Base-by-base conservation (phyloP, 2,329 filamentous ascomycete species). In the Sporothrix humicola region DNA sequence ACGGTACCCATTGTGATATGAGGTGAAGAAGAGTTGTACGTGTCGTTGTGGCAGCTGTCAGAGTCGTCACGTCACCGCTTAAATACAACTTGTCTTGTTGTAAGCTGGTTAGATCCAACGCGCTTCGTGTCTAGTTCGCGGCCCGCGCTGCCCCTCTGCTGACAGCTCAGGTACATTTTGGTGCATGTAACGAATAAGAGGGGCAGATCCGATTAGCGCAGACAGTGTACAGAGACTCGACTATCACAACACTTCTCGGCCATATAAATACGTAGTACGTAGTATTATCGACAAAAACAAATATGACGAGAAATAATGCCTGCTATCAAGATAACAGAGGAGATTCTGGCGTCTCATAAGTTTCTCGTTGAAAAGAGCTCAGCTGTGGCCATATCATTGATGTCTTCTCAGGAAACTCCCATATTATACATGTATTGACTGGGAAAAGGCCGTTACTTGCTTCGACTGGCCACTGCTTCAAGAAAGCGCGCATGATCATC, bases 1-100 rank as follows among this genome's bases (percentile, higher is more conserved):
- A 77, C 70, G n/a, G 50, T 31, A 2, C 58, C 65, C 72, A 73
- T 73, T 44, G 42, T 66, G 68, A n/a, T 46, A 4, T 15, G 20
- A 50, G 20, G 1, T 37, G 20, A 17, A 37, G 15, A 20, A 37
- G 20, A 37, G 58, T 9, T 17, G 56, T 31, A 13, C 7, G 12
- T 2, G 17, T 31, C 26, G 15, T 59, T 6, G 56, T 59, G 23
- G 56, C 56, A 37, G 31, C 3, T 37, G 31, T 37, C 31, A 37
- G 4, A 5, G 31, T 37, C 31, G 31, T 37, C 31, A 37, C 31
- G 31, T 37, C 31, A 37, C 31, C 3, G 31, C 31, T 37, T 5
- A 37, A 37, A 6, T 37, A 7, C 31, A 37, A 5, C 31, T 37
- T 37, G 31, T 37, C 31, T 37, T 44, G 31, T 44, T 63, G 58